phyloP scores from a whole-genome alignment of 1,284 basidiomycete genomes.

The Austropuccinia psidii region DNA sequence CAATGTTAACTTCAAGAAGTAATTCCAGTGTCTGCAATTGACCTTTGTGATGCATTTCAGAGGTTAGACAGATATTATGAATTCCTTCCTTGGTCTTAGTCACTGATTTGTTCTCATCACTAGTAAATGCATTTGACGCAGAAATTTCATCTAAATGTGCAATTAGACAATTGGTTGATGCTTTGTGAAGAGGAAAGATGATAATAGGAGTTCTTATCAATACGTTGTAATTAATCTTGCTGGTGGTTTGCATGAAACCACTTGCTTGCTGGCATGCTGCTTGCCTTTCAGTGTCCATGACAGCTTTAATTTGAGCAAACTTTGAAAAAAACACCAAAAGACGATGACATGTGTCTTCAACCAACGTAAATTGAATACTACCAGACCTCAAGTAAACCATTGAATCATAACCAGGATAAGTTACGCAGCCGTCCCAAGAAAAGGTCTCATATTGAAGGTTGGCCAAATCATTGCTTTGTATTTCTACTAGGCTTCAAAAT shows the following conservation, averaged over 20 bases:
- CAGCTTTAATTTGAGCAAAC: conserved; percentile 64
- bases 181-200: conserved; percentile 69
- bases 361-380: conserved; percentile 79
- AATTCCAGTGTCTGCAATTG: conserved; percentile 62
- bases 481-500: conserved; percentile 82
- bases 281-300: conserved; percentile 88
- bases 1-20: conserved; percentile 81
- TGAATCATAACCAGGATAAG: conserved; percentile 76
- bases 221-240: conserved; percentile 82
- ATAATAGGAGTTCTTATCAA: conserved; percentile 87
- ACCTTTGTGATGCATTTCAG: conserved; percentile 55
- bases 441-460: conserved; percentile 93
- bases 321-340: conserved; percentile 77
- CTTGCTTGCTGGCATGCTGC: conserved; percentile 79
- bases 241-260: conserved; percentile 58
- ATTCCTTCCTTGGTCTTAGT: conserved; percentile 67
- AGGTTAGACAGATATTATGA: conserved; percentile 73
- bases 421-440: conserved; percentile 58
- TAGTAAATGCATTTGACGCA: conserved; percentile 68
- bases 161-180: conserved; percentile 63
- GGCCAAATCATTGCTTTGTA: conserved; percentile 89
- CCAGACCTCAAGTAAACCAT: conserved; percentile 76
- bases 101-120: conserved; percentile 53
- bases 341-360: conserved; percentile 76
- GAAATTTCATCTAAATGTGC: conserved; percentile 82